Base-by-base conservation (phyloP, 148 eudicot genomes). In the Nepenthes gracilis region DNA sequence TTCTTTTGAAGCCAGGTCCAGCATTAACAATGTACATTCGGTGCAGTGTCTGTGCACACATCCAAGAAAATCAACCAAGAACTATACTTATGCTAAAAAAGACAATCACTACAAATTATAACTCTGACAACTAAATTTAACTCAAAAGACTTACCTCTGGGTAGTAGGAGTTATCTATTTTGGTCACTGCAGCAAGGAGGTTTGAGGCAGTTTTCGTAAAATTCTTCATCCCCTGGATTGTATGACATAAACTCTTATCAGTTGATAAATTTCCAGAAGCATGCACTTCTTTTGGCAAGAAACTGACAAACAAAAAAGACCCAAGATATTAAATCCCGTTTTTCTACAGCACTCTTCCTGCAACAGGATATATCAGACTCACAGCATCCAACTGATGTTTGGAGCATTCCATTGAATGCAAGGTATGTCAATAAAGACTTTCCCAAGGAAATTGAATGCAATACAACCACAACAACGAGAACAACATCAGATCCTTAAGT, bases 1-100 rank as follows among this genome's bases (percentile, higher is more conserved):
- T 58, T 68, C 72, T 83, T 72, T 79, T 88, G 58, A 88, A 88
- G 51, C 77, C 88, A 58, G 78, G 55, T 50, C 92, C 91, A 77
- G 96, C 96, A 81, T 88, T 88, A 15, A 85, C 88, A 66, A 88
- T 72, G 69, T 70, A 83, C 96, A 88, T 83, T 57, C 67, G 77
- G 58, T 88, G 80, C 43, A 88, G 75, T 13, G 96, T 88, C 96
- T 88, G 77, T 33, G 53, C 10, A 48, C 37, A 62, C 59, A 54
- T 61, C 12, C 2, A 43, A n/a, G 58, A 45, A 61, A 2, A 50
- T n/a, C 10, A 11, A 35, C 43, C 33, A 57, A 1, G 53, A 49
- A 49, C 53, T 10, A 49, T 2, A 49, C 23, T 49, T 49, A 4
- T 40, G 8, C 4, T 0, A 49, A 12, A 11, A 49, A 11, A 5